Evolutionary conservation across 1,139 yeast species (phyloP), one percentile per base, ranked within the genome.

Genomic region (Candida pseudoviswanathii): DNA sequence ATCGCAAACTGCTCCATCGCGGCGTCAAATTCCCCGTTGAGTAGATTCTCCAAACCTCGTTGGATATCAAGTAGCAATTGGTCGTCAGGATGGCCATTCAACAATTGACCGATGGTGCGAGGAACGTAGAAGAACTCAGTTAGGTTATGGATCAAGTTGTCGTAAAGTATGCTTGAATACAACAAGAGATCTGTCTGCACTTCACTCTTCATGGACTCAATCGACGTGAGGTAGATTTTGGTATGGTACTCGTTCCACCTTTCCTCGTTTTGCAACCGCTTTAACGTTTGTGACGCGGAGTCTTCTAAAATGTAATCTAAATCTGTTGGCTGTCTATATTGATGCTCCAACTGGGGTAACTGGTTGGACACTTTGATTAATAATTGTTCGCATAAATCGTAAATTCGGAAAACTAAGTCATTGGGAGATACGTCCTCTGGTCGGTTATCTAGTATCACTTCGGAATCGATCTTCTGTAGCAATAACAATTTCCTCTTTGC

Each of bases 401-500:
- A 48, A 25, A 52, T 50, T 16, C 49, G 51, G 4, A 48, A 38
- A 11, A 41, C 32, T 16, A 21, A 25, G 9, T 42, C 43, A 38
- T 49, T 49, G 6, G 37, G 21, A 36, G 36, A 26, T 5, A 8
- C 31, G 21, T 42, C 45, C n/a, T 27, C 26, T 39, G 9, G 22
- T 4, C 45, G 26, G 30, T 39, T 40, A 25, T 25, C 33, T 25
- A 47, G 22, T 60, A 72, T 59, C 51, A 61, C 61, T 54, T 66
- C 67, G 54, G 70, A 56, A 60, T 84, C 73, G 54, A 66, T 56
- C 54, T 70, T 62, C 63, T 79, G 78, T 49, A 75, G 58, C 16
- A 82, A 60, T 25, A 85, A 54, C 29, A 84, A 59, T 56, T 83
- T 80, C 47, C 89, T 65, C 57, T 85, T 85, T 27, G 88, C 85